Conservation (phyloP, 2,329 filamentous ascomycete genomes). For the Mycosphaerella sp. region DNA sequence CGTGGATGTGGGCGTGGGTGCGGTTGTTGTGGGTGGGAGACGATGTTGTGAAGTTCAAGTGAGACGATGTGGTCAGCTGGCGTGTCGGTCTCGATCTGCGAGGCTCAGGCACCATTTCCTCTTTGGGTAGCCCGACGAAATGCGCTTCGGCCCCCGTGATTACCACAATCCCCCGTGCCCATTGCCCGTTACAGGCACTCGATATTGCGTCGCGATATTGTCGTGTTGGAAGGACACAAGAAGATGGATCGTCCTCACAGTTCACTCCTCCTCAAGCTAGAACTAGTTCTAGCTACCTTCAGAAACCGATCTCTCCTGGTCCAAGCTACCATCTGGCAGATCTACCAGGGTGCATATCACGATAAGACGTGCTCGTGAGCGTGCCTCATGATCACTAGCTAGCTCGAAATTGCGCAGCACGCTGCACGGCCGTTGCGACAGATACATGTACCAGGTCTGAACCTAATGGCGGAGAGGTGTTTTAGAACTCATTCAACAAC, state of each 20-base stretch:
- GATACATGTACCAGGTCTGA: too few relatives aligned
- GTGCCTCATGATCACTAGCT: slow-evolving; percentile 11
- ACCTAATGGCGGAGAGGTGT: too few relatives aligned
- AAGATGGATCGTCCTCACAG: too few relatives aligned
- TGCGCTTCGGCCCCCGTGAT: background rate
- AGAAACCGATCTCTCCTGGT: too few relatives aligned
- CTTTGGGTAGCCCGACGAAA: background rate
- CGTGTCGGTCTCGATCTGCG: background rate
- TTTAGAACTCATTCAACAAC: too few relatives aligned
- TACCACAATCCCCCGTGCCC: background rate
- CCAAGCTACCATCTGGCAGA: background rate
- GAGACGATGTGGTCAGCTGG: background rate
- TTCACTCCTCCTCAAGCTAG: too few relatives aligned
- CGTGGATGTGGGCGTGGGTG: background rate
- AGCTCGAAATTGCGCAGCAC: slow-evolving; percentile 9
- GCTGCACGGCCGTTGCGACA: too few relatives aligned
- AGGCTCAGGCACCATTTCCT: background rate
- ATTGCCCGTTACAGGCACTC: background rate
- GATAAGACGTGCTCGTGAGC: slow-evolving; percentile 7
- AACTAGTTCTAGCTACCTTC: too few relatives aligned
- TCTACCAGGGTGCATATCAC: slow-evolving; percentile 9
- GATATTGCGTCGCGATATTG: too few relatives aligned
- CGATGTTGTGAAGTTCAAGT: background rate
- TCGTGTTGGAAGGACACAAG: too few relatives aligned
- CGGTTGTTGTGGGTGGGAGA: background rate